A percentile compares a stretch with the other conserved stretches of the same genome.
Evolutionary conservation across 306 rosid species (phyloP).

Genomic region (Lagenaria siceraria): DNA sequence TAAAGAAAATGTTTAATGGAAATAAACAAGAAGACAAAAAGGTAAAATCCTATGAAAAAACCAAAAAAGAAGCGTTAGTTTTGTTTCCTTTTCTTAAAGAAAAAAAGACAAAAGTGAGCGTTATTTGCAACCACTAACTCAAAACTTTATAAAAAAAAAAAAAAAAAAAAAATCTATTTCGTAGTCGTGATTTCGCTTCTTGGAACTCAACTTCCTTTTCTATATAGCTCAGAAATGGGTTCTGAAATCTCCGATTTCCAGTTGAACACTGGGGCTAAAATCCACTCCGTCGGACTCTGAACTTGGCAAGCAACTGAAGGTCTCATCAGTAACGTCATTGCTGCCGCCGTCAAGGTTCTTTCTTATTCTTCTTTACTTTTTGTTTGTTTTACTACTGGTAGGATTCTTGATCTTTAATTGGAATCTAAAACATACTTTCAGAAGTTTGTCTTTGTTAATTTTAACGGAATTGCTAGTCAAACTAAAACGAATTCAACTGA

Average conservation of each 20-base stretch:
- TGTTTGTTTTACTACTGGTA: neutral
- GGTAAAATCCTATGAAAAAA: too few species aligned
- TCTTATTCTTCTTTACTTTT: neutral
- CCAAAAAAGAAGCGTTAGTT: too few species aligned
- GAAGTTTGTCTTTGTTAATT: too few species aligned
- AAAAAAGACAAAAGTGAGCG: too few species aligned
- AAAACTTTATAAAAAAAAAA: neutral
- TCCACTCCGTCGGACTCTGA: slow-evolving; percentile 65
- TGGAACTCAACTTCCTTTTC: neutral
- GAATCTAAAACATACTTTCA: too few species aligned
- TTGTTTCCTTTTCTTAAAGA: too few species aligned
- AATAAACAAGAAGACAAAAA: too few species aligned
- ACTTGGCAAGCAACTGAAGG: slow-evolving; percentile 64
- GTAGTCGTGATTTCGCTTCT: neutral
- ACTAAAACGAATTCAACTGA: too few species aligned
- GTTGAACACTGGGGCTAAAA: slow-evolving; percentile 65
- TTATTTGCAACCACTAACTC: neutral
- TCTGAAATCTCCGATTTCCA: slow-evolving; percentile 29
- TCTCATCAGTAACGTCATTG: slow-evolving; percentile 32
- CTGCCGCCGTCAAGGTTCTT: slow-evolving; percentile 43
- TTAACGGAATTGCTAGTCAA: too few species aligned
- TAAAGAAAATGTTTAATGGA: too few species aligned
- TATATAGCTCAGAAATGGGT: slow-evolving; percentile 18
- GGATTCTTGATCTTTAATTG: neutral
- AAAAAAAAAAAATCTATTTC: neutral